Evolutionary conservation across 345 rosid species (phyloP), one percentile per base, ranked within the genome.

Genomic region (Populus ilicifolia): DNA sequence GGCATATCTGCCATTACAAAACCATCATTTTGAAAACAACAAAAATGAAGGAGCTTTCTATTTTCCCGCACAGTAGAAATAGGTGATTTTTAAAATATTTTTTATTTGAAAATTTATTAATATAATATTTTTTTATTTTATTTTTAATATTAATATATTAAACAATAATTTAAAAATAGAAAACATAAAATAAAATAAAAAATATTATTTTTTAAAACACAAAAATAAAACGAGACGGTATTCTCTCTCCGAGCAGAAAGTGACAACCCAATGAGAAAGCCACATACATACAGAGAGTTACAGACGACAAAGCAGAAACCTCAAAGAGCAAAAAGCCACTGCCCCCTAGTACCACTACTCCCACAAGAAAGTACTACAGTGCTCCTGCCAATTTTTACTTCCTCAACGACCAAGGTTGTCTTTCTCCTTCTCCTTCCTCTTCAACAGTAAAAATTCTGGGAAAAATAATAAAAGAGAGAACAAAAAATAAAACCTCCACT

Each of bases 221-320:
- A 33, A 33, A 33, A 33, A 33, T 4, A 33, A 33, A 33, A 33
- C 36, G 5, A 33, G 36, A 33, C 36, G 36, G 36, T 33, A 4
- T 21, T 33, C 64, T 33, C 20, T 25, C 17, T 54, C 9, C 33
- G 25, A 76, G 82, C 54, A 80, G 80, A 85, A 80, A 84, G 84
- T 65, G 86, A 88, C 83, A 81, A 81, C 33, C 88, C 89, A 84
- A 85, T 83, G 80, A 80, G 65, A 85, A 78, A 46, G 20, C 73
- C 35, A 67, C 80, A 78, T 73, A 23, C 46, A 35, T 29, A 64
- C 48, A 44, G 36, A 4, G 36, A 33, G 72, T 29, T 33, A 20
- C 44, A 69, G 44, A 65, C 75, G 75, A 25, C 73, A 67, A 35
- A 68, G 39, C 63, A 65, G 61, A 66, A 44, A 38, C 66, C 80